phyloP scores from a whole-genome alignment of 495 filamentous ascomycete species.

The Penicillium argentinense region DNA sequence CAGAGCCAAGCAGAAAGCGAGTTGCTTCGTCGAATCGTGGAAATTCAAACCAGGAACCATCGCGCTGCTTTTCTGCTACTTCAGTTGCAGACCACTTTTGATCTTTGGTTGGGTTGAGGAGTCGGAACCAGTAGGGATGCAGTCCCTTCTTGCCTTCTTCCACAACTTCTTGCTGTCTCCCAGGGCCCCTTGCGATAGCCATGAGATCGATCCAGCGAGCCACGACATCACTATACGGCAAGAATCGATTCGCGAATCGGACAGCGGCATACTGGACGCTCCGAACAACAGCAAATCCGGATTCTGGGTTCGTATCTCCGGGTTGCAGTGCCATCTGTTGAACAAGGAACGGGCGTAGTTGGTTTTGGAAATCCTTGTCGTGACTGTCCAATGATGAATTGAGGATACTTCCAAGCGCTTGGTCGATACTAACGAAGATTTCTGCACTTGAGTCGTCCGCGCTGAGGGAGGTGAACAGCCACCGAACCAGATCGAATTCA shows the following conservation, averaged over 20 bases:
- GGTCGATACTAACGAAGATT: constrained; percentile 84
- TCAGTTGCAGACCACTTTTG: constrained; percentile 18
- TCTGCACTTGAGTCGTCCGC: constrained; percentile 73
- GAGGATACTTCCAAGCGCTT: constrained; percentile 77
- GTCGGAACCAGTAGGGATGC: constrained; percentile 74
- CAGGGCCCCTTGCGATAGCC: constrained; percentile 61
- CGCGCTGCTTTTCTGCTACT: constrained; percentile 13
- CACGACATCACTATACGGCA: constrained; percentile 73
- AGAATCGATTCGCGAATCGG: constrained; percentile 86
- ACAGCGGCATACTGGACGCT: constrained; percentile 79
- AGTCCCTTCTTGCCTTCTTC: constrained; percentile 91
- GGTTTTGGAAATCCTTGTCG: constrained; percentile 41
- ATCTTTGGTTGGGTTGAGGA: constrained; percentile 55
- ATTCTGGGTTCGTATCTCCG: constrained; percentile 43
- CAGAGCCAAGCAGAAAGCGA: constrained; percentile 30
- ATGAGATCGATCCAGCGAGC: constrained; percentile 88
- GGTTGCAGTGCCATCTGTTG: constrained; percentile 62
- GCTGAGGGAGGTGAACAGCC: constrained; percentile 79
- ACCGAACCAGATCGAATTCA: constrained; percentile 63
- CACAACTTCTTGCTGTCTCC: constrained; percentile 73
- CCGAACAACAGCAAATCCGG: constrained; percentile 49
- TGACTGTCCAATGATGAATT: constrained; percentile 53
- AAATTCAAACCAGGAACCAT: constrained; percentile 41
- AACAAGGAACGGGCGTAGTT: constrained; percentile 61
- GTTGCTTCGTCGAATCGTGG: constrained; percentile 44